A percentile compares a stretch with the other conserved stretches of the same genome.
Evolutionary conservation across 2,329 filamentous ascomycete species (phyloP).

Genomic region (Pleomassaria siparia): DNA sequence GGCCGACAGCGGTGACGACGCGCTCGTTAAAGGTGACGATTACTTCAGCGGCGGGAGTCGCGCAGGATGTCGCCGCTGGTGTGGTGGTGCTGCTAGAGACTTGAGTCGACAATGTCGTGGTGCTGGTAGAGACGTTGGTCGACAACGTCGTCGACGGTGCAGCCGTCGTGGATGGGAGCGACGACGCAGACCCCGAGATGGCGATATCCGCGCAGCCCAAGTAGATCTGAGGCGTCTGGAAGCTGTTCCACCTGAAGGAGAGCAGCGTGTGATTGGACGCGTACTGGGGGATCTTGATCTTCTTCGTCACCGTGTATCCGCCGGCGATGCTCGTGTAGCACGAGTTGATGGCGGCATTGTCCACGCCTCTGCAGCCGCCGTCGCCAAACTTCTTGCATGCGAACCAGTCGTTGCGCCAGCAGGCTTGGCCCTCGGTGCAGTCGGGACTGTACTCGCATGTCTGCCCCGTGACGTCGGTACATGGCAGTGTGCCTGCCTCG

Average conservation of each 20-base stretch:
- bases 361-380: conserved; percentile 30
- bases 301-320: conserved; percentile 36
- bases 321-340: conserved; percentile 39
- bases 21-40: conserved; percentile 50
- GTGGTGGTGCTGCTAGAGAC: conserved; percentile 15
- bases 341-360: conserved; percentile 34
- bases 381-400: conserved; percentile 36
- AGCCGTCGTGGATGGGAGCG: conserved; percentile 11
- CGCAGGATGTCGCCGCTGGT: conserved; percentile 17
- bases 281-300: conserved; percentile 38
- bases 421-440: conserved; percentile 29
- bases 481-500: conserved; percentile 27
- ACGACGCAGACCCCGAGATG: conserved; percentile 19
- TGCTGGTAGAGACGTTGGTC: conserved; percentile 11
- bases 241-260: conserved; percentile 37
- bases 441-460: conserved; percentile 33
- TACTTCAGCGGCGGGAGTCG: conserved; percentile 29
- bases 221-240: conserved; percentile 38
- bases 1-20: conserved; percentile 51
- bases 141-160: conserved; percentile 20
- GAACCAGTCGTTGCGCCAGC: conserved; percentile 41
- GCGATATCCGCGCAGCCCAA: conserved; percentile 37
- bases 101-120: conserved; percentile 13
- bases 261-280: conserved; percentile 33
- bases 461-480: conserved; percentile 35